Percentiles rank a stretch among this genome's conserved stretches.
Evolutionary conservation across 345 rosid species (phyloP).

Genomic region (Eucalyptus pauciflora): DNA sequence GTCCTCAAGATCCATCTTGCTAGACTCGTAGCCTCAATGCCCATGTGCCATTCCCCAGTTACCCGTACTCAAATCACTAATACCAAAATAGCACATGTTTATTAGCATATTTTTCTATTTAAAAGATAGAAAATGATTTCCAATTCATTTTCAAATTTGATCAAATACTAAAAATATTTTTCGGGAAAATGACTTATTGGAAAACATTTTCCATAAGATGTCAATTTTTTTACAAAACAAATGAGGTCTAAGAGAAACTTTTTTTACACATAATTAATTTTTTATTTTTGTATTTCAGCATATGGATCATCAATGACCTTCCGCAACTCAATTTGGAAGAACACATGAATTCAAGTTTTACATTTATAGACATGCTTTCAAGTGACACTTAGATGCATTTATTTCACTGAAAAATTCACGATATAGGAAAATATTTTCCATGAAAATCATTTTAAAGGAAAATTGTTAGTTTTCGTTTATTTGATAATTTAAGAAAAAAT

Average conservation of each 20-base stretch:
- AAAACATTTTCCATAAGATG: neutral
- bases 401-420: neutral
- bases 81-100: too few species aligned
- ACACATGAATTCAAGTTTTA: neutral
- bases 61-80: neutral
- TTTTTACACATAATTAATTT: neutral
- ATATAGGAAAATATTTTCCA: too few species aligned
- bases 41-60: neutral
- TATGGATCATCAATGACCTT: neutral
- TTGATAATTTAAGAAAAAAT: neutral
- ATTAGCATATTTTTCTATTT: neutral
- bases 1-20: neutral
- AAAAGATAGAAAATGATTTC: too few species aligned
- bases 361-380: neutral
- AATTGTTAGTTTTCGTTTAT: neutral
- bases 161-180: neutral
- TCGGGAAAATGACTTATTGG: neutral
- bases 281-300: neutral
- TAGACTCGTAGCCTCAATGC: neutral
- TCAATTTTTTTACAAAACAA: neutral
- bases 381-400: neutral
- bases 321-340: neutral
- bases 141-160: neutral
- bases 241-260: neutral
- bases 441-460: too few species aligned